Percentiles rank a stretch among this genome's conserved stretches.
Conservation (phyloP, 2,329 filamentous ascomycete genomes). For the Paraconiothyrium sp. region DNA sequence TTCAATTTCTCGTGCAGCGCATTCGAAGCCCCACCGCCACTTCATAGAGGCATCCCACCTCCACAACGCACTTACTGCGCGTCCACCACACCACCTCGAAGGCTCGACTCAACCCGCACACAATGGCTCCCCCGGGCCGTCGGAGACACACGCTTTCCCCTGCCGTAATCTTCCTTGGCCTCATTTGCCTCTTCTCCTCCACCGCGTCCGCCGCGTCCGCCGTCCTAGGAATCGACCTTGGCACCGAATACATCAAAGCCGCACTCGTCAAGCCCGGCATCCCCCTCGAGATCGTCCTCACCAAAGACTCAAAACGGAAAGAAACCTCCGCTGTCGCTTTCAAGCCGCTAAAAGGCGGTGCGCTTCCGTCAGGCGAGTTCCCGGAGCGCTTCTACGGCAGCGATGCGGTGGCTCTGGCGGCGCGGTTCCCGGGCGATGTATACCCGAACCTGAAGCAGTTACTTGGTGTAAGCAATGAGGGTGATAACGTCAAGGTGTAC, state of each 20-base stretch:
- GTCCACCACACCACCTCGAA: not conserved
- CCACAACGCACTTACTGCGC: slow-evolving; percentile 19
- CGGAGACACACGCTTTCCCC: slow-evolving; percentile 52
- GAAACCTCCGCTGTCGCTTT: slow-evolving; percentile 91
- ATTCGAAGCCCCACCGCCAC: slow-evolving; percentile 27
- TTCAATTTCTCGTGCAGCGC: slow-evolving; percentile 18
- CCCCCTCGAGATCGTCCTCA: slow-evolving; percentile 95
- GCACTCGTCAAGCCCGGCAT: slow-evolving; percentile 95
- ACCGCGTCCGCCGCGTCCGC: slow-evolving; percentile 73
- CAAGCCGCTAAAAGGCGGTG: slow-evolving; percentile 78
- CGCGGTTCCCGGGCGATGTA: slow-evolving; percentile 90
- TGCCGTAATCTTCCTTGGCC: slow-evolving; percentile 60
- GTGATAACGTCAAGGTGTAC: slow-evolving; percentile 74
- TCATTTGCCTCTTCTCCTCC: slow-evolving; percentile 64
- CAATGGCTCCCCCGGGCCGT: slow-evolving; percentile 59
- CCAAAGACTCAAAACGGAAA: slow-evolving; percentile 97
- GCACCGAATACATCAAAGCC: slow-evolving; percentile 97
- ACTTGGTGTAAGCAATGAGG: slow-evolving; percentile 73
- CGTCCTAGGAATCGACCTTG: slow-evolving; percentile 91
- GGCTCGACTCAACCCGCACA: slow-evolving; percentile 29
- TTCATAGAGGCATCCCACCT: slow-evolving; percentile 34
- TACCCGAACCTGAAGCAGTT: slow-evolving; percentile 94
- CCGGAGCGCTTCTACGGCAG: slow-evolving; percentile 93
- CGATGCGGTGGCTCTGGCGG: slow-evolving; percentile 86
- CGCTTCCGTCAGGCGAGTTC: slow-evolving; percentile 67